phyloP scores from a whole-genome alignment of 441 rosid genomes.

The Isatis lusitanica region DNA sequence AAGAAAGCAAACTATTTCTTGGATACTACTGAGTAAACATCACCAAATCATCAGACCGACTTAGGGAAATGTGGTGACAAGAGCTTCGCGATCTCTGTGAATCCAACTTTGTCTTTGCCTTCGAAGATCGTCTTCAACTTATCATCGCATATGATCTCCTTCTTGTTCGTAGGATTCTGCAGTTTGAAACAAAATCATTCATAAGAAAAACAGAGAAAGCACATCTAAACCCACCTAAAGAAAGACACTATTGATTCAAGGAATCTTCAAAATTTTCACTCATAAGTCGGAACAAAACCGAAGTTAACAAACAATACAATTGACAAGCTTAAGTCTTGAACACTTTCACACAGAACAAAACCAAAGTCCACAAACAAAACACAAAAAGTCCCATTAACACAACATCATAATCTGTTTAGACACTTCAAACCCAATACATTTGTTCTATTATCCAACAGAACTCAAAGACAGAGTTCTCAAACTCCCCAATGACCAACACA shows the following conservation, averaged over 20 bases:
- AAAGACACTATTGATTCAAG: background rate
- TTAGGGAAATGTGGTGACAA: constrained; percentile 60
- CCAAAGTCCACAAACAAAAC: background rate
- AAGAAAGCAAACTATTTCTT: constrained; percentile 6
- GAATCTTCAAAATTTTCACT: background rate
- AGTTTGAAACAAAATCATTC: background rate
- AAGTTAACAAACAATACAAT: background rate
- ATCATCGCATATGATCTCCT: constrained; percentile 62
- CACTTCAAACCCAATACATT: background rate
- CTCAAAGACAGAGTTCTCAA: background rate
- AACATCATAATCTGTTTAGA: background rate
- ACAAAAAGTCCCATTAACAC: background rate
- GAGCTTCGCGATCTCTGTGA: constrained; percentile 61
- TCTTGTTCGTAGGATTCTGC: constrained; percentile 70
- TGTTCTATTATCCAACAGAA: background rate
- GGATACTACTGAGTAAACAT: background rate
- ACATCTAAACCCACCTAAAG: background rate
- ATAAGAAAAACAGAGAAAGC: background rate
- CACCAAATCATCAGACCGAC: constrained; percentile 38
- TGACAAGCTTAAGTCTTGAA: background rate
- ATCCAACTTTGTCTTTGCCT: constrained; percentile 62
- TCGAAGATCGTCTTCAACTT: constrained; percentile 64
- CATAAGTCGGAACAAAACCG: background rate
- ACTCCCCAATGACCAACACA: background rate
- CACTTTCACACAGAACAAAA: background rate